Evolutionary conservation across 768 basidiomycete species (phyloP).

Genomic region (Pholiota molesta): DNA sequence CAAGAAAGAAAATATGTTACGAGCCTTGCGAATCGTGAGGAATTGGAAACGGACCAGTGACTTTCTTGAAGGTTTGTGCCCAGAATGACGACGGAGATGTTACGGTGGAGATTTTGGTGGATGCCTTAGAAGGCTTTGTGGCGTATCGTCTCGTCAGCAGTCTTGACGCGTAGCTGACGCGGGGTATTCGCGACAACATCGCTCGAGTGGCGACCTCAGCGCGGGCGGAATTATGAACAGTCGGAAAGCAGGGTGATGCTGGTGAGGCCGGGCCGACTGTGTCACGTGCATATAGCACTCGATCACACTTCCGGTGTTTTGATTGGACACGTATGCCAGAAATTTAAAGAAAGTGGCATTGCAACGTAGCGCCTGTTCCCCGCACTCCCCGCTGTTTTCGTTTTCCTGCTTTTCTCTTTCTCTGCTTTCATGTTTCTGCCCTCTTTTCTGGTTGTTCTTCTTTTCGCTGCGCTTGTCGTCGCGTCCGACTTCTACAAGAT

Average conservation of each 20-base stretch:
- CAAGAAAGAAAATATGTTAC: not conserved
- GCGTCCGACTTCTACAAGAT: conserved; percentile 83
- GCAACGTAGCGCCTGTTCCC: conserved; percentile 15
- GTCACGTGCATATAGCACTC: conserved; percentile 3
- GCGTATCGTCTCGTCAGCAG: conserved; percentile 1
- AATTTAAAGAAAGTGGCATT: conserved; percentile 19
- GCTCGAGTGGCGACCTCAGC: no score
- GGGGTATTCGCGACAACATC: conserved; percentile 3
- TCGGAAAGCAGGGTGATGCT: no score
- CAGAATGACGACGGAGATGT: not conserved
- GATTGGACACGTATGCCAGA: conserved; percentile 30
- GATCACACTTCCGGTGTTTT: not conserved
- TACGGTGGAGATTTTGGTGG: conserved; percentile 3
- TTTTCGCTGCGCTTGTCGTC: conserved; percentile 37
- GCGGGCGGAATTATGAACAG: no score
- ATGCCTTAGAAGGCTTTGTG: not conserved
- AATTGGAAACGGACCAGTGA: conserved; percentile 14
- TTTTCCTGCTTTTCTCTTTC: conserved; percentile 13
- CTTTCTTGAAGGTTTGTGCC: conserved; percentile 13
- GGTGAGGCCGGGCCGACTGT: not conserved
- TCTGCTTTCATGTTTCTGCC: conserved; percentile 35
- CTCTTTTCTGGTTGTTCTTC: conserved; percentile 39
- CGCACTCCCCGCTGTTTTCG: conserved; percentile 15
- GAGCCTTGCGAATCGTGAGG: not conserved
- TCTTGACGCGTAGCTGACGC: not conserved